phyloP scores from a whole-genome alignment of 208 protist genomes.

The Trypanosoma mega region DNA sequence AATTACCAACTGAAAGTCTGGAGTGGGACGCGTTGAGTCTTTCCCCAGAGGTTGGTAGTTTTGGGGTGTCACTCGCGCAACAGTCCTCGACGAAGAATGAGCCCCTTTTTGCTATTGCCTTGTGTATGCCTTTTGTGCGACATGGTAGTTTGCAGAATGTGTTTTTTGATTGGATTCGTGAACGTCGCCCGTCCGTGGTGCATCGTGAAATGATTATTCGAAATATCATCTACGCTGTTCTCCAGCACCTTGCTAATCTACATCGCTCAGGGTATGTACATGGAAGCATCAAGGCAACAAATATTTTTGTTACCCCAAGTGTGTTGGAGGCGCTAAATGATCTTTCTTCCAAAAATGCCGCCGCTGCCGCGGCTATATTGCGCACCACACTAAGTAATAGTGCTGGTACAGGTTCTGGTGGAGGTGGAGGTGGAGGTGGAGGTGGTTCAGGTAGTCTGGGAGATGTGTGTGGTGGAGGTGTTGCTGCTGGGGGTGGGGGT shows the following conservation, averaged over 20 bases:
- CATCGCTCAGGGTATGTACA: constrained; percentile 51
- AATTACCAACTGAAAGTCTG: neutral
- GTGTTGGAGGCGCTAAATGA: constrained; percentile 31
- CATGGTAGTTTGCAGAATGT: constrained; percentile 55
- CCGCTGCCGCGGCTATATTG: neutral
- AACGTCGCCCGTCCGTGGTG: constrained; percentile 29
- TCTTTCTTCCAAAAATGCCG: neutral
- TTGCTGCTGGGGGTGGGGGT: neutral
- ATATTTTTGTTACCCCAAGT: constrained; percentile 58
- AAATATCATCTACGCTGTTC: constrained; percentile 54
- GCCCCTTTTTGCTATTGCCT: constrained; percentile 20
- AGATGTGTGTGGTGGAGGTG: neutral
- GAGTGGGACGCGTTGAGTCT: neutral
- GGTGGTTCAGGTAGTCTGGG: neutral
- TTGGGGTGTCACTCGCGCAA: neutral
- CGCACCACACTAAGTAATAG: neutral
- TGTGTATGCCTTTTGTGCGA: constrained; percentile 50
- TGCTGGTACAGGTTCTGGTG: neutral
- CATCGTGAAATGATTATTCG: constrained; percentile 65
- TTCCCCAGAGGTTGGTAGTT: neutral
- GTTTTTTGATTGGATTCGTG: constrained; percentile 37
- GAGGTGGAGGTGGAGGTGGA: neutral
- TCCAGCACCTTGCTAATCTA: constrained; percentile 49
- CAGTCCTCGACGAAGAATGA: too few relatives aligned
- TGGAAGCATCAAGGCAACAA: constrained; percentile 70